Conservation (phyloP, 176 grass and related monocot species). For the Puya raimondii region DNA sequence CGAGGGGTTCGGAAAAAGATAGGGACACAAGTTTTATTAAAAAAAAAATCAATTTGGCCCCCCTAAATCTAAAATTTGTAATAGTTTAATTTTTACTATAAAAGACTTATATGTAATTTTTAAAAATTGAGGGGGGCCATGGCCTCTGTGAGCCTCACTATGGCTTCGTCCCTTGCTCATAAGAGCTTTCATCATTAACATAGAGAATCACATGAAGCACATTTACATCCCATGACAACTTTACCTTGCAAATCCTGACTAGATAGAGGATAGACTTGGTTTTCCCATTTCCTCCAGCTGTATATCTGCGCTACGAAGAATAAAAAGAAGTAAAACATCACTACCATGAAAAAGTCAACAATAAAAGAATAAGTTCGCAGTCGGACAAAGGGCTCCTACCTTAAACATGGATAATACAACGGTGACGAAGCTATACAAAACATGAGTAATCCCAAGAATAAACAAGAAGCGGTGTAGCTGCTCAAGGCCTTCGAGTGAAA, state of each 20-base stretch:
- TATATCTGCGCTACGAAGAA: slow-evolving; percentile 55
- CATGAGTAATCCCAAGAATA: slow-evolving; percentile 92
- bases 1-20: no score
- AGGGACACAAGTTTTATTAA: no score
- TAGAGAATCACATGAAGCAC: no score
- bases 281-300: slow-evolving; percentile 96
- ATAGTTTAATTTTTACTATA: no score
- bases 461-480: slow-evolving; percentile 84
- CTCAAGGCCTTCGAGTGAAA: slow-evolving; percentile 80
- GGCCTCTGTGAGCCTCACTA: no score
- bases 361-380: not conserved
- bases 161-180: no score
- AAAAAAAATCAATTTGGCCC: no score
- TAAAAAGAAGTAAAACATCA: not conserved
- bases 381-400: slow-evolving; percentile 20
- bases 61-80: no score
- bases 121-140: no score
- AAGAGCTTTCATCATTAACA: not conserved
- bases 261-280: slow-evolving; percentile 37
- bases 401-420: slow-evolving; percentile 92
- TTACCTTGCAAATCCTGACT: slow-evolving; percentile 83
- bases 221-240: not conserved
- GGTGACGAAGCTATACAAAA: slow-evolving; percentile 81
- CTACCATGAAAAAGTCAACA: not conserved
- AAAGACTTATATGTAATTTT: no score